Percentiles rank a stretch among this genome's conserved stretches.
phyloP scores from a whole-genome alignment of 176 grass and related monocot genomes.

The Zizania latifolia region DNA sequence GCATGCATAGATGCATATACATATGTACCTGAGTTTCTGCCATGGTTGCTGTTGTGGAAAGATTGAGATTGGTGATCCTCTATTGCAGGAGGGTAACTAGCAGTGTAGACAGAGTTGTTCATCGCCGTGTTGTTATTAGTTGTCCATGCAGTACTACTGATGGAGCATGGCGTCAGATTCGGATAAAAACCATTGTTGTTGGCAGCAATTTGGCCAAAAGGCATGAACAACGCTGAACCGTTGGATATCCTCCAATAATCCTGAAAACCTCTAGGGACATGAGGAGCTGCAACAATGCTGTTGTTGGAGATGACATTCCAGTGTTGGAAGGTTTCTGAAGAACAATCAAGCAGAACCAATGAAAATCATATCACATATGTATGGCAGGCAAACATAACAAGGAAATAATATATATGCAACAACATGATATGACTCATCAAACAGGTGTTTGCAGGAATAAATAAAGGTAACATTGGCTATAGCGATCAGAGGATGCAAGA shows the following conservation, averaged over 20 bases:
- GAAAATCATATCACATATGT: neutral
- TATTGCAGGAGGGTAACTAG: neutral
- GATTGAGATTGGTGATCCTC: constrained; percentile 10
- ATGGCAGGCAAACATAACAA: neutral
- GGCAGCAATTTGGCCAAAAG: neutral
- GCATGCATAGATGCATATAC: neutral
- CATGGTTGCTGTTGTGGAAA: constrained; percentile 9
- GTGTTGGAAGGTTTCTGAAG: constrained; percentile 23
- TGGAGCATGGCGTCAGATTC: constrained; percentile 13
- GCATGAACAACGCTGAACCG: constrained; percentile 4
- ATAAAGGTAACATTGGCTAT: too few relatives aligned
- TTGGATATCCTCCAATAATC: constrained; percentile 21
- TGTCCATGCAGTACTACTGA: constrained; percentile 6
- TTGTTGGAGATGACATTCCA: constrained; percentile 14
- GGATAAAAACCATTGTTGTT: constrained; percentile 25
- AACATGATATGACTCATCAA: neutral
- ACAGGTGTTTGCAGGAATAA: neutral
- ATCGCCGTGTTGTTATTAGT: constrained; percentile 6
- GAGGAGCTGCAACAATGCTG: neutral
- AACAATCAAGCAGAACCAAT: neutral
- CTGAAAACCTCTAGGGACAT: constrained; percentile 8
- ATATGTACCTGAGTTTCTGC: constrained; percentile 32
- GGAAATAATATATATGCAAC: neutral
- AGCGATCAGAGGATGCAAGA: neutral
- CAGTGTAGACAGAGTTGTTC: constrained; percentile 28